Percentiles rank a stretch among this genome's conserved stretches.
Conservation (phyloP, 2,329 filamentous ascomycete genomes). For the Penicillium sp. region DNA sequence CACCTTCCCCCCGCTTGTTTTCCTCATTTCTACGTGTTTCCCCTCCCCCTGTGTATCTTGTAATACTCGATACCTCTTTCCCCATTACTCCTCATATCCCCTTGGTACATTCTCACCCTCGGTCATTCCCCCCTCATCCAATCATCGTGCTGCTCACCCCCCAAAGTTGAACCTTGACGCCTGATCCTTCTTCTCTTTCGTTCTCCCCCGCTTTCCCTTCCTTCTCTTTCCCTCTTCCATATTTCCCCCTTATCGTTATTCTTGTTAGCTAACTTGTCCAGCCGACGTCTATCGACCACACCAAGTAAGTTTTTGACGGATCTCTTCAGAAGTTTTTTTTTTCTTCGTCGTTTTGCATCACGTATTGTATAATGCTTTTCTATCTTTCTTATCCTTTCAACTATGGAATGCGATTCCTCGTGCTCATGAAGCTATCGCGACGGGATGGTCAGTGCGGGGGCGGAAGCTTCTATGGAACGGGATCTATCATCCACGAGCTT, state of each 20-base stretch:
- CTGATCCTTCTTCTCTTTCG: conserved; percentile 19
- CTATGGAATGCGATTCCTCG: background rate
- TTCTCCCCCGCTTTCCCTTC: conserved; percentile 13
- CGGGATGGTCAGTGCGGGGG: conserved; percentile 26
- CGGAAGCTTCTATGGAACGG: conserved; percentile 12
- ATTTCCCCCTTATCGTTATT: conserved; percentile 12
- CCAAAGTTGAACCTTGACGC: conserved; percentile 20
- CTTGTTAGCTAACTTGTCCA: conserved; percentile 21
- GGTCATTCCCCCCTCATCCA: conserved; percentile 20
- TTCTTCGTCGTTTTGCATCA: background rate
- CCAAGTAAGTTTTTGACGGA: conserved; percentile 42
- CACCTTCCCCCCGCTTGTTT: background rate
- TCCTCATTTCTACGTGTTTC: background rate
- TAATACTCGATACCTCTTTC: conserved; percentile 14
- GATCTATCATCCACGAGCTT: background rate
- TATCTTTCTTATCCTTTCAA: background rate
- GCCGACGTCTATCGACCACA: conserved; percentile 51
- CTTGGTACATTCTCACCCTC: conserved; percentile 24
- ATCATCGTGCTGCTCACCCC: conserved; percentile 18
- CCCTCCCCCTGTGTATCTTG: conserved; percentile 18
- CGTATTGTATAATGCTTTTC: background rate
- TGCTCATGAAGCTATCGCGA: conserved; percentile 10
- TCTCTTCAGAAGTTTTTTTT: conserved; percentile 1
- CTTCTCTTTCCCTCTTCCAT: conserved; percentile 9
- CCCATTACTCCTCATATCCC: conserved; percentile 11